Base-by-base conservation (phyloP, 2,329 filamentous ascomycete genomes). In the Penicillium nordicum region DNA sequence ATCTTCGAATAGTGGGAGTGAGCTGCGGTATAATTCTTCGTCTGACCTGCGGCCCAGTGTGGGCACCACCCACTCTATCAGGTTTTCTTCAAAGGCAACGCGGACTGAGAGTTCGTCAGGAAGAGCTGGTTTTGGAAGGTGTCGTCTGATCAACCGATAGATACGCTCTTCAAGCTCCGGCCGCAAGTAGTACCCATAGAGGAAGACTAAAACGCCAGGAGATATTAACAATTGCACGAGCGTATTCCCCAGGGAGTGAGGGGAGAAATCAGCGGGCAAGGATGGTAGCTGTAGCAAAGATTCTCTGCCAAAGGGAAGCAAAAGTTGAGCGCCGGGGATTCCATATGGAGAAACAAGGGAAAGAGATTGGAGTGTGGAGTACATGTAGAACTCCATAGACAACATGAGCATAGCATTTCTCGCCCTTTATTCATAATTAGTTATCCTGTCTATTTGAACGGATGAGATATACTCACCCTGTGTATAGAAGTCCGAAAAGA, bases 51-150 rank as follows among this genome's bases (percentile, higher is more conserved):
- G 72, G 4, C 74, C 74, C 7, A 76, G 63, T 5, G 69, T 69
- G 11, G 75, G 75, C 23, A 74, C 69, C 40, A 75, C 74, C 75
- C 75, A 77, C 51, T 77, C 75, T 42, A 76, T 68, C 16, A 77
- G 68, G 41, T 76, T 75, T 59, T 76, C 75, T 41, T 77, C 74
- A n/a, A 69, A 64, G 8, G 75, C 74, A 55, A 77, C 74, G 50
- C 71, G 68, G 51, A 77, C 68, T 8, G 75, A 77, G 29, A 76
- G 67, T 32, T 74, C 73, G 62, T 77, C 74, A 12, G 74, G 73
- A 8, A 70, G 61, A 32, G 63, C 69, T 30, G 74, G 74, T 56
- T 76, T 76, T n/a, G 74, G 74, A n/a, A 77, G 55, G 44, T 69
- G 69, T 45, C 75, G 69, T 44, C 74, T 71, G 23, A 77, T 67